Conservation (phyloP, 1,284 basidiomycete genomes). For the Phylloporus sp. region DNA sequence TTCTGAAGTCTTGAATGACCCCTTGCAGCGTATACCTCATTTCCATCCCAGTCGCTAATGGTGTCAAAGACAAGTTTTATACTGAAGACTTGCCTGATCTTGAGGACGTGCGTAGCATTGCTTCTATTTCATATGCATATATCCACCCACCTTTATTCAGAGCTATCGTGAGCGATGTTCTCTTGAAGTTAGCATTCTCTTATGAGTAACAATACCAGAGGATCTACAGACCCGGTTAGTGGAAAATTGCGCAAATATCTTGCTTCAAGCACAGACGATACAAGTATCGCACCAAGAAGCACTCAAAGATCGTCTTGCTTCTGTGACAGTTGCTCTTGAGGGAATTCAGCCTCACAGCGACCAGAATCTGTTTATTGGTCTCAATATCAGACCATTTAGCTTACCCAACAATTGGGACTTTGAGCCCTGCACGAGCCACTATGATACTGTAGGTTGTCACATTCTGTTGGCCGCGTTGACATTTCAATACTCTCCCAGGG, state of each 20-base stretch:
- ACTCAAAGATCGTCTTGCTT: constrained; percentile 56
- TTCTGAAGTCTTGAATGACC: constrained; percentile 10
- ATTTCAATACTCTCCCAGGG: constrained; percentile 48
- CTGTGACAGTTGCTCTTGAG: constrained; percentile 55
- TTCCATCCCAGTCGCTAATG: constrained; percentile 72
- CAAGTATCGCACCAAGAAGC: constrained; percentile 65
- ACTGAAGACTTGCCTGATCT: constrained; percentile 68
- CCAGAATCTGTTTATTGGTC: constrained; percentile 73
- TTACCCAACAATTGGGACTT: constrained; percentile 73
- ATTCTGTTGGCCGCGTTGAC: neutral
- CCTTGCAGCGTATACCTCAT: constrained; percentile 71
- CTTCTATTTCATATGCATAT: constrained; percentile 7
- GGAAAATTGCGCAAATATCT: constrained; percentile 58
- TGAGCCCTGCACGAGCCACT: constrained; percentile 77
- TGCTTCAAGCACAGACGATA: constrained; percentile 65
- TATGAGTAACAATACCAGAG: constrained; percentile 52
- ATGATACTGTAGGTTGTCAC: constrained; percentile 68
- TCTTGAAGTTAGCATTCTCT: constrained; percentile 6
- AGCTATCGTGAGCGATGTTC: constrained; percentile 67
- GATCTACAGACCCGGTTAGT: constrained; percentile 68
- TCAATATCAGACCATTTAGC: constrained; percentile 72
- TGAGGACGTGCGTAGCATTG: constrained; percentile 66
- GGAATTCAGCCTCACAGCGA: constrained; percentile 65
- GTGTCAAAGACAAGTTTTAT: constrained; percentile 74
- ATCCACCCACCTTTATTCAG: constrained; percentile 45